Evolutionary conservation across 306 rosid genomes (phyloP).

Genomic region (Mimosa pudica): DNA sequence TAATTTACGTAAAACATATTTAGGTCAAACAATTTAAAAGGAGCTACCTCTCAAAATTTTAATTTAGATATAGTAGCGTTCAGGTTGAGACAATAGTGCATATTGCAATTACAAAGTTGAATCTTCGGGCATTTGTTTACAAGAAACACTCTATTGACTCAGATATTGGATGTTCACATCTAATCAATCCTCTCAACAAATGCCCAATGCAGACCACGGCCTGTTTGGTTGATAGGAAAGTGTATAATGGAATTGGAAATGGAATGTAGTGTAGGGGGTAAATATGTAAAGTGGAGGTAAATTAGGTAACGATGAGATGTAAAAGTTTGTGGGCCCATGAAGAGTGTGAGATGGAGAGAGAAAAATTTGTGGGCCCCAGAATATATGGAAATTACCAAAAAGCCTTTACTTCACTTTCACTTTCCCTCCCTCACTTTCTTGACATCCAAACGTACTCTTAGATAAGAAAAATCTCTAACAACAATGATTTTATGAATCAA

Average conservation of each 20-base stretch:
- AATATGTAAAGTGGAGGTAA: too few species aligned
- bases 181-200: conserved; percentile 18
- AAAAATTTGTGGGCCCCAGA: too few species aligned
- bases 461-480: conserved; percentile 25
- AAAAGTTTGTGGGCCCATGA: too few species aligned
- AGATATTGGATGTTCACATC: conserved; percentile 20
- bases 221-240: too few species aligned
- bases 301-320: too few species aligned
- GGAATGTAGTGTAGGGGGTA: too few species aligned
- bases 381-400: too few species aligned
- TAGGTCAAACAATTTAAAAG: background rate
- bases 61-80: conserved; percentile 4
- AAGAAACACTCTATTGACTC: conserved; percentile 19
- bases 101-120: conserved; percentile 15
- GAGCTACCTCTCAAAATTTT: conserved; percentile 19
- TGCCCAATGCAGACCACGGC: conserved; percentile 20
- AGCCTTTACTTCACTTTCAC: too few species aligned
- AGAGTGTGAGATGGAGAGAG: too few species aligned
- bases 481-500: conserved; percentile 14
- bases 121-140: conserved; percentile 29
- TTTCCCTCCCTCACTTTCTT: too few species aligned
- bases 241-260: too few species aligned
- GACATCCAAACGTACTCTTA: too few species aligned
- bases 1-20: background rate
- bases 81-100: conserved; percentile 6